These are phyloP conservation scores for Boletus fagicola DNA, from an alignment of 768 basidiomycete species.

Conservation along the genomic window DNA sequence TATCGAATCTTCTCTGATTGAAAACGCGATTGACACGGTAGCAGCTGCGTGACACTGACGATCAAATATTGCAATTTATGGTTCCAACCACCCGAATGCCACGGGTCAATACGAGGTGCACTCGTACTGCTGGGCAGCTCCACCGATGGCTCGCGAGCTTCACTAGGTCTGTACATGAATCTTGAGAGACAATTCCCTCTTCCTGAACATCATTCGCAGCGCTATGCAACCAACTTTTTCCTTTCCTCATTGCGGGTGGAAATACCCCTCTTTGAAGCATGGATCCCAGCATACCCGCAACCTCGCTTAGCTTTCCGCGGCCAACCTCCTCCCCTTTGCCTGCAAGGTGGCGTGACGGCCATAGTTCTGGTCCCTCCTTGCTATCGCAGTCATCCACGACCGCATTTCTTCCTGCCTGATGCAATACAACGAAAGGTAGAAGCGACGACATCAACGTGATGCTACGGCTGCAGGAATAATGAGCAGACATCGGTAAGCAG, in stretches of 20 bases:
- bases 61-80: constrained; percentile 3
- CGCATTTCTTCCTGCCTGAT: constrained; percentile 25
- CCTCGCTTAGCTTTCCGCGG: constrained; percentile 30
- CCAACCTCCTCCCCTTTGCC: constrained; percentile 24
- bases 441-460: constrained; percentile 31
- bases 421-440: constrained; percentile 23
- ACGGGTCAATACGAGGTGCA: constrained; percentile 3
- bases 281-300: constrained; percentile 18
- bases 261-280: constrained; percentile 19
- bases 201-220: constrained; percentile 9
- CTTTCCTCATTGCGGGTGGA: constrained; percentile 14
- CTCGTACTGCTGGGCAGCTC: neutral
- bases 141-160: constrained; percentile 3
- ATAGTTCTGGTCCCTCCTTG: constrained; percentile 21
- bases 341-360: constrained; percentile 27
- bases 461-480: constrained; percentile 25
- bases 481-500: constrained; percentile 24
- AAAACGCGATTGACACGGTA: constrained; percentile 18
- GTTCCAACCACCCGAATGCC: constrained; percentile 4
- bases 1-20: constrained; percentile 18
- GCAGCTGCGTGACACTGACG: constrained; percentile 10
- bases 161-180: constrained; percentile 7
- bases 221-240: constrained; percentile 2
- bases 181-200: constrained; percentile 11
- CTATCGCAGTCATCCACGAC: constrained; percentile 23